These are phyloP conservation scores for Lantana camara DNA, from an alignment of 257 asterid species.

Conservation along the genomic window DNA sequence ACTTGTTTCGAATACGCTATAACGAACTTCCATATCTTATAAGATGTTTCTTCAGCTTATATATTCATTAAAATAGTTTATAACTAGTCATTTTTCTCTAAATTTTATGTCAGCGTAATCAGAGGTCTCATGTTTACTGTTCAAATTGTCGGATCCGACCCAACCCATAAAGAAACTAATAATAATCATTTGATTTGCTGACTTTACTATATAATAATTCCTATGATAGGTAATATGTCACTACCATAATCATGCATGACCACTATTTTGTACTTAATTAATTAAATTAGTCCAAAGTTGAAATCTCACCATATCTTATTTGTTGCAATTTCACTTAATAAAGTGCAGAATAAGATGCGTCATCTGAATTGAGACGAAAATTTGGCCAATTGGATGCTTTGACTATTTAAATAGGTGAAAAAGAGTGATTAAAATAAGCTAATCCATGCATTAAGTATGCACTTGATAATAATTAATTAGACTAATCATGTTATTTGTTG, in stretches of 20 bases:
- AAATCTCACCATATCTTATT: no score
- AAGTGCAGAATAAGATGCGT: background rate
- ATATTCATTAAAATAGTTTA: no score
- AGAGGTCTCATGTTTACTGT: no score
- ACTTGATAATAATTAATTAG: background rate
- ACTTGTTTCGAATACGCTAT: no score
- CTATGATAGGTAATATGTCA: constrained; percentile 1
- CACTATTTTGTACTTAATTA: no score
- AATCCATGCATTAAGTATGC: constrained; percentile 9
- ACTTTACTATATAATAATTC: background rate
- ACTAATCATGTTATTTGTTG: background rate
- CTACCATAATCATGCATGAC: no score
- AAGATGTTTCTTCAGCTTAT: no score
- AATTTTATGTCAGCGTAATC: no score
- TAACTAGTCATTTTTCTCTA: no score
- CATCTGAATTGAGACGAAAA: background rate
- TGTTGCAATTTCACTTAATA: background rate
- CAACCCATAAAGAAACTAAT: background rate
- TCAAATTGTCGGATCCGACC: no score
- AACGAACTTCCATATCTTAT: no score
- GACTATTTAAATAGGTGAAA: constrained; percentile 18
- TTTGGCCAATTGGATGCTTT: constrained; percentile 16
- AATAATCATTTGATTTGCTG: background rate
- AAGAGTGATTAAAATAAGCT: constrained; percentile 15
- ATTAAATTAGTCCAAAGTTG: no score